Evolutionary conservation across 352 stramenopile species (phyloP), one percentile per base, ranked within the genome.

Genomic region (Globisporangium spinosum): DNA sequence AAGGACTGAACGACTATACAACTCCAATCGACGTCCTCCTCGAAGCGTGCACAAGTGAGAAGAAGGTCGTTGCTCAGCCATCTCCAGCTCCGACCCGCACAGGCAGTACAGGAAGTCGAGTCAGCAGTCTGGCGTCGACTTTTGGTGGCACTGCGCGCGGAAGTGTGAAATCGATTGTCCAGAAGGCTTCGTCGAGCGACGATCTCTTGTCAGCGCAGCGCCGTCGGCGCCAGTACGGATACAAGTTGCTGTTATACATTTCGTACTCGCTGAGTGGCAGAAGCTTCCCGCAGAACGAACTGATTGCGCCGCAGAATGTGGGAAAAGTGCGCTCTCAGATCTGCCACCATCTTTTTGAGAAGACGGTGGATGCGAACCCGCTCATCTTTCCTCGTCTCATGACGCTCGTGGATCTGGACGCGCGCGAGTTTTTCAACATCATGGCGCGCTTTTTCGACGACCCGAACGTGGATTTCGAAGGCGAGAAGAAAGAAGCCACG

Each of bases 1-100:
- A 93, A 75, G 95, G 94, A 5, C 71, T 98, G 47, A 78, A 97
- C 47, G 94, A 98, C 70, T 98, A 92, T 58, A 89, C 91, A 8
- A 94, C 92, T 10, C 94, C 95, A 0, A 90, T 98, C 35, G 88
- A 98, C 59, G 78, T 97, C 22, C 64, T 98, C 9, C 78, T 98
- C 29, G 90, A 98, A 74, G 80, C 79, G 35, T 82, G 71, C 58
- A 90, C 80, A 6, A 82, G 79, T 3, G 74, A 78, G 23, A 87
- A 82, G 58, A 77, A 83, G 51, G 63, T 62, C 0, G 23, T 35
- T 27, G 40, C 65, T 3, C 60, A 78, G 10, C 25, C 56, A 8
- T 53, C 67, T 3, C 51, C 69, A 20, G 40, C 65, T 62, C 13
- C 59, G 56, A 57, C 68, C 23, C 61, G 53, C n/a, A 40, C 10